Evolutionary conservation across 164 flowering plant genomes (phyloP).

Genomic region (Vitis labrusca): DNA sequence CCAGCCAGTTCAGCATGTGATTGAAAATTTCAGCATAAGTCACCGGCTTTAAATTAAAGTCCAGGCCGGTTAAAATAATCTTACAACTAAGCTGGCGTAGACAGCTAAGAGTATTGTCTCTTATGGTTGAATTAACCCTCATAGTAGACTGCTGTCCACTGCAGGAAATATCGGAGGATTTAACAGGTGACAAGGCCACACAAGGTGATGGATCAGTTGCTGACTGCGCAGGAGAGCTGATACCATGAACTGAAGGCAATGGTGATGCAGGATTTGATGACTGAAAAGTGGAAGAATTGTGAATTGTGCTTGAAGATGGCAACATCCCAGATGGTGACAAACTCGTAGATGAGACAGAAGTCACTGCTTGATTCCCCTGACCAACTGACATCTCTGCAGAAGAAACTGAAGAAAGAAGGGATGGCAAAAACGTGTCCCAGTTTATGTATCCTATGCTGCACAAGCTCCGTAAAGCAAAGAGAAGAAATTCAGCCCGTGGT

Average conservation of each 20-base stretch:
- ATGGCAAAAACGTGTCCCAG: constrained; percentile 91
- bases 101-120: constrained; percentile 70
- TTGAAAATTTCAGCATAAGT: constrained; percentile 79
- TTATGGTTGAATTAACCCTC: constrained; percentile 37
- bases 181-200: constrained; percentile 58
- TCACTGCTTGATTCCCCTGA: constrained; percentile 54
- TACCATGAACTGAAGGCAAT: constrained; percentile 68
- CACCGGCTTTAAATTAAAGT: constrained; percentile 75
- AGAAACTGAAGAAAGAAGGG: constrained; percentile 82
- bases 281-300: constrained; percentile 60
- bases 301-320: constrained; percentile 43
- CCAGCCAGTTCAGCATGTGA: constrained; percentile 91
- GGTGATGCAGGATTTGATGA: constrained; percentile 83
- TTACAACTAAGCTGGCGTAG: constrained; percentile 91
- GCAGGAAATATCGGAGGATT: constrained; percentile 53
- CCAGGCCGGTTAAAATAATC: constrained; percentile 76
- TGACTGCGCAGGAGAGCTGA: constrained; percentile 85
- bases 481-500: constrained; percentile 89
- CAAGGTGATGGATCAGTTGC: constrained; percentile 58
- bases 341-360: constrained; percentile 43
- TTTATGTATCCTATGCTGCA: constrained; percentile 68
- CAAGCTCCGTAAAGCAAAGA: constrained; percentile 81
- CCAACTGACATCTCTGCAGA: constrained; percentile 63
- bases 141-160: constrained; percentile 36
- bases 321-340: constrained; percentile 51